phyloP scores from a whole-genome alignment of 23 red algal genomes.

The Pyropia haitanensis region DNA sequence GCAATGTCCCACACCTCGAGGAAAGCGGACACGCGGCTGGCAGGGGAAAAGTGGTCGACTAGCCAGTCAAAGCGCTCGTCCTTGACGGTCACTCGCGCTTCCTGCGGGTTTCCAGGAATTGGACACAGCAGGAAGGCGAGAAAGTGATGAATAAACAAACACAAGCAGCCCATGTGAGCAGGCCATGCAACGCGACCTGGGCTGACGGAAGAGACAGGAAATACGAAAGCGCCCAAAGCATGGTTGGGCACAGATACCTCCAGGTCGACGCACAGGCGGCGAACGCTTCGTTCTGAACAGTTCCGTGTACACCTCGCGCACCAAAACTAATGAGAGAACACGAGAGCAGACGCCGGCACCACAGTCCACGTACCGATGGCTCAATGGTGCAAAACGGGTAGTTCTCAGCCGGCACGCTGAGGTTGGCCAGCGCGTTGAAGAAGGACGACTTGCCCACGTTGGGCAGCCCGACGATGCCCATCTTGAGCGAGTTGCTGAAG shows the following conservation, averaged over 20 bases:
- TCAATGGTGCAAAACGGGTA: constrained; percentile 99
- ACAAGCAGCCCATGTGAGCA: too few species aligned
- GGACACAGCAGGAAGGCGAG: too few species aligned
- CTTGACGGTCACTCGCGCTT: constrained; percentile 70
- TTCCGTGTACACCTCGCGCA: too few species aligned
- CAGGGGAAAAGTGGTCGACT: constrained; percentile 54
- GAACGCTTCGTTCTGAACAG: too few species aligned
- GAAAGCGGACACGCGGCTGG: constrained; percentile 59
- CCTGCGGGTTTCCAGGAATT: constrained; percentile 22
- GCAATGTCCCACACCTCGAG: constrained; percentile 97
- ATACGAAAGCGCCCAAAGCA: too few species aligned
- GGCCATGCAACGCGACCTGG: too few species aligned
- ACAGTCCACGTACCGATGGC: background rate
- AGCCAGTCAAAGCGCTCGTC: constrained; percentile 98
- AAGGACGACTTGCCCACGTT: constrained; percentile 98
- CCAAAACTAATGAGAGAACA: too few species aligned
- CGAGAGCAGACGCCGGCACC: too few species aligned
- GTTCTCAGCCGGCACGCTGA: constrained; percentile 83
- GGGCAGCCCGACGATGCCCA: constrained; percentile 96
- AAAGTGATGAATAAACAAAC: too few species aligned
- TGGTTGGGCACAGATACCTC: too few species aligned
- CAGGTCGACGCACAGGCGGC: too few species aligned
- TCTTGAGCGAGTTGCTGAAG: constrained; percentile 94
- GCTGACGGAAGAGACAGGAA: too few species aligned
- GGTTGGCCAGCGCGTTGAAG: constrained; percentile 90